Evolutionary conservation across 2,329 filamentous ascomycete genomes (phyloP).

Genomic region (Xylaria sp.): DNA sequence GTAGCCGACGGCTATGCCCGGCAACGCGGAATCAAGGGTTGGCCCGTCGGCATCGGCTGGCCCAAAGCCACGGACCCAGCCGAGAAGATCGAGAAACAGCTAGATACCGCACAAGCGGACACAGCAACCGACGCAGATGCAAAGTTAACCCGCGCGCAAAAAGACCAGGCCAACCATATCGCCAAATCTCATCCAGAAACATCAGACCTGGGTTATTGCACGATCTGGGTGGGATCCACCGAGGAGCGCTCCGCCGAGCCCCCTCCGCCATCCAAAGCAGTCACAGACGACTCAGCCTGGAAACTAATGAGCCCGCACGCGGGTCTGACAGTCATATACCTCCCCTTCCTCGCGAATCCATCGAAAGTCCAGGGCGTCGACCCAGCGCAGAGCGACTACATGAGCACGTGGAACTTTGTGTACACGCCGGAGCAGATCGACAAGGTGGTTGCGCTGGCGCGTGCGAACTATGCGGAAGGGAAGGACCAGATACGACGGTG

Average conservation of each 20-base stretch:
- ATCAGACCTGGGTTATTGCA: slow-evolving; percentile 80
- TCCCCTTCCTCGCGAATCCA: slow-evolving; percentile 80
- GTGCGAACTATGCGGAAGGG: slow-evolving; percentile 82
- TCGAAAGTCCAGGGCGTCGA: slow-evolving; percentile 70
- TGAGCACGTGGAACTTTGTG: slow-evolving; percentile 97
- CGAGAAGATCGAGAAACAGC: slow-evolving; percentile 55
- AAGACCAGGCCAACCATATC: slow-evolving; percentile 22
- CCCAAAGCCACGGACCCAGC: slow-evolving; percentile 58
- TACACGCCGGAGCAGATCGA: slow-evolving; percentile 91
- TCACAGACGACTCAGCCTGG: slow-evolving; percentile 59
- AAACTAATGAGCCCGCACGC: slow-evolving; percentile 69
- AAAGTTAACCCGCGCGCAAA: slow-evolving; percentile 58
- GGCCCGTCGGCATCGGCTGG: slow-evolving; percentile 95
- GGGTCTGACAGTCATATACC: slow-evolving; percentile 83
- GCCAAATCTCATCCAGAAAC: slow-evolving; percentile 38
- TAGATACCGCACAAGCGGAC: slow-evolving; percentile 62
- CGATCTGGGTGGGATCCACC: slow-evolving; percentile 86
- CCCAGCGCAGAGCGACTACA: slow-evolving; percentile 74
- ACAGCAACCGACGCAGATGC: slow-evolving; percentile 55
- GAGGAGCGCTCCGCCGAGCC: slow-evolving; percentile 62
- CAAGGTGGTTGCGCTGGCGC: slow-evolving; percentile 71
- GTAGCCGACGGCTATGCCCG: slow-evolving; percentile 89
- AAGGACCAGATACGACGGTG: slow-evolving; percentile 71
- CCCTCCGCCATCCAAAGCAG: slow-evolving; percentile 44
- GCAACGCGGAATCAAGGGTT: slow-evolving; percentile 86